Evolutionary conservation across 1,284 basidiomycete species (phyloP), one percentile per base, ranked within the genome.

Genomic region (Sanghuangporus weigelae): DNA sequence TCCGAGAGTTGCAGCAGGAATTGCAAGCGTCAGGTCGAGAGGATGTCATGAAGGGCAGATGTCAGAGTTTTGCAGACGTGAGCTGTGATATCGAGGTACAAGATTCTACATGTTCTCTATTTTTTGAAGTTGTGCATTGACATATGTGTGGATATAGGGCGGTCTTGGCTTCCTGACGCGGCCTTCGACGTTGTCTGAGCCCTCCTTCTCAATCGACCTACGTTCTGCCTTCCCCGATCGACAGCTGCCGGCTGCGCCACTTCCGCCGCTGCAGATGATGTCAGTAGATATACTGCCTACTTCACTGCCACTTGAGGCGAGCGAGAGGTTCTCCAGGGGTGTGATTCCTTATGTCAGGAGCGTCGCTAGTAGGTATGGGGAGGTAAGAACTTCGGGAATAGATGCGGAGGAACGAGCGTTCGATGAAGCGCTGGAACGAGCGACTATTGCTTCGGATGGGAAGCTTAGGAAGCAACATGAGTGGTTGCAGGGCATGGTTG

Each of bases 241-340:
- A 26, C 23, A n/a, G 8, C 48, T 51, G 10, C 57, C 62, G 19
- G 11, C 14, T 7, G 68, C 74, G 0, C 72, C 81, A 59, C 76
- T 85, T 2, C 84, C 84, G 0, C 78, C 81, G 0, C 80, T 93
- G 3, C 84, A 89, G 59, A 85, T 95, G 69, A 93, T 94, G 84
- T 84, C 90, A 0, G 89, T 95, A 57, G 95, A 96, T 71, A 96
- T 96, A 67, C 82, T 96, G 2, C 95, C 94, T 0, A 84, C 93
- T 0, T 85, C 90, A 60, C 80, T 96, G 14, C 90, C 93, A 23
- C 76, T 84, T 54, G 93, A 96, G 68, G 89, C 93, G 6, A 93
- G 91, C 0, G 71, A 78, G 39, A 85, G 90, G 67, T 96, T 96
- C 74, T 90, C 89, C 6, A 69, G 74, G 0, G 82, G 79, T 5